Conservation (phyloP, 352 stramenopile species). For the Globisporangium viniferum region DNA sequence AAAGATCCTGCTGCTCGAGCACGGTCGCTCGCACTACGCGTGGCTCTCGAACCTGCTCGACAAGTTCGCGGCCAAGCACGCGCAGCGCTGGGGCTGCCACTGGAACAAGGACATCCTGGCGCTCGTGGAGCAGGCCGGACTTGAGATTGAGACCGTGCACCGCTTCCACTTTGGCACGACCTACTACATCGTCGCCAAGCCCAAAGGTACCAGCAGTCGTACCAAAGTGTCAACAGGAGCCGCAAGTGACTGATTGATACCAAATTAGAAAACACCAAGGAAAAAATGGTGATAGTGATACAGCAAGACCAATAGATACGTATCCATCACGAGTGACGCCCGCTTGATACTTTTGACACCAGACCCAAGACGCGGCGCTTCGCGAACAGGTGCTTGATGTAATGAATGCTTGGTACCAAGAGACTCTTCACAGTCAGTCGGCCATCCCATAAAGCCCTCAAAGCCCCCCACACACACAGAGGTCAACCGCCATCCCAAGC, state of each 20-base stretch:
- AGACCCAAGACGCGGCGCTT: background rate
- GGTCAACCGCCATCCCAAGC: background rate
- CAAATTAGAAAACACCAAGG: background rate
- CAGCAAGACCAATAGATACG: background rate
- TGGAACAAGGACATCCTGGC: conserved; percentile 95
- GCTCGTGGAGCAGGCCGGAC: conserved; percentile 78
- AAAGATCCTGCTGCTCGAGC: conserved; percentile 94
- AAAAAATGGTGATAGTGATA: background rate
- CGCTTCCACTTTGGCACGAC: conserved; percentile 97
- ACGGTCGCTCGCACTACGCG: conserved; percentile 88
- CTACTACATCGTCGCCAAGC: conserved; percentile 82
- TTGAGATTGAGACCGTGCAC: conserved; percentile 83
- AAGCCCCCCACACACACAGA: background rate
- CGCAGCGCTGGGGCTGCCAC: conserved; percentile 94
- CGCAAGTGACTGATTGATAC: background rate
- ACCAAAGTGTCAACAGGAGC: background rate
- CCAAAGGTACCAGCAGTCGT: conserved; percentile 10
- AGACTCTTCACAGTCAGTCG: background rate
- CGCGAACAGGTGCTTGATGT: background rate
- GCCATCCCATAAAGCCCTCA: background rate
- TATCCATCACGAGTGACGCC: background rate
- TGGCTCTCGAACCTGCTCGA: conserved; percentile 92
- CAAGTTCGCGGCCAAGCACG: conserved; percentile 90
- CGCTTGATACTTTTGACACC: background rate
- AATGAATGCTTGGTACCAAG: background rate